Evolutionary conservation across 805 yeast genomes (phyloP), one percentile per base, ranked within the genome.

Genomic region (Alloascoidea hylecoeti): DNA sequence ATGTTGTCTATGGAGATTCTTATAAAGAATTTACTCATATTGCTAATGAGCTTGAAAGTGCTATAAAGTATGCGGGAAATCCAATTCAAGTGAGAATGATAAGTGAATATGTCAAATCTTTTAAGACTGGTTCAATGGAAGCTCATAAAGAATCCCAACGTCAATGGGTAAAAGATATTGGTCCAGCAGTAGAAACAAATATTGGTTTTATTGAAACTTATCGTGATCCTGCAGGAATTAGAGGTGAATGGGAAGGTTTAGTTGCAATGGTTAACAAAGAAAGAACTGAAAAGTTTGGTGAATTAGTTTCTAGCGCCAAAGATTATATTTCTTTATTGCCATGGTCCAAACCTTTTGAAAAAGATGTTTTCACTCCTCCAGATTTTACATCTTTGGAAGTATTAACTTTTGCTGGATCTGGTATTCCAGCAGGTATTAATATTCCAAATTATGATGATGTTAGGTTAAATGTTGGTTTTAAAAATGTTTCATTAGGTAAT

Each of bases 221-320:
- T 60, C 70, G 96, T 57, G 96, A 84, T 53, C 94, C 95, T 13
- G 72, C 88, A 19, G 95, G 95, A 35, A 83, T 84, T 35, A 71
- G 86, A 51, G 96, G 95, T 42, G 96, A 85, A 57, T 85, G 92
- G 89, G 95, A 85, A 60, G 84, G 94, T 18, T 61, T 85, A 36
- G 92, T 85, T 23, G 89, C 95, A 15, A 80, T 84, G 73, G 94
- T 85, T 40, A 84, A 85, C 58, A 78, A 80, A 52, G 89, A 83
- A 44, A 70, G 94, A 44, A 85, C 96, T 14, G 77, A 71, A 38
- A 85, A 83, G 50, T 85, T 85, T 52, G 74, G 78, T 17, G 63
- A 63, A 6, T 64, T 85, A 45, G 95, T 85, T 17, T 56, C 62
- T 15, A 65, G 65, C 42, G 95, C 95, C 13, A 68, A 72, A 35